phyloP scores from a whole-genome alignment of 192 early-diverging fungal species.

The Rhizophagus sp. region DNA sequence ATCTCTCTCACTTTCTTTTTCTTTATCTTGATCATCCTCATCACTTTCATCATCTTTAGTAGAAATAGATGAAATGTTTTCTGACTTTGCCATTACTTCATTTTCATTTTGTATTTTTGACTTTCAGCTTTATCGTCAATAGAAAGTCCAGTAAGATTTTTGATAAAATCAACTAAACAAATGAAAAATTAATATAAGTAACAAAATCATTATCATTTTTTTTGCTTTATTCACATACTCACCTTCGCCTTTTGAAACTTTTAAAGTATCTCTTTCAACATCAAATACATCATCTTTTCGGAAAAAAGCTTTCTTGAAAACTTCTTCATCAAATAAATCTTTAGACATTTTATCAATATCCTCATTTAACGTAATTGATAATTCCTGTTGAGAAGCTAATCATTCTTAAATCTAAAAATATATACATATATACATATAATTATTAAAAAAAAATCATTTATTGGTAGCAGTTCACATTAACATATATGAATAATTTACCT shows the following conservation, averaged over 20 bases:
- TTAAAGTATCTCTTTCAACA: constrained; percentile 78
- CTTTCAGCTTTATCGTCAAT: constrained; percentile 17
- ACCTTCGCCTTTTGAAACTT: constrained; percentile 70
- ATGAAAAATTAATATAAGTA: not conserved
- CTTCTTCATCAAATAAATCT: constrained; percentile 77
- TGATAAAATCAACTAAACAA: constrained; percentile 57
- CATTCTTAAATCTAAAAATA: constrained; percentile 29
- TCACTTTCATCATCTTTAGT: too few relatives aligned
- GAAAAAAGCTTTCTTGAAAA: constrained; percentile 91
- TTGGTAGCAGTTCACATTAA: too few relatives aligned
- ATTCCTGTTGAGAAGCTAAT: constrained; percentile 11
- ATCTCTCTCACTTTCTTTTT: too few relatives aligned
- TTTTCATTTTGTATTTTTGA: constrained; percentile 23
- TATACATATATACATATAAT: not conserved
- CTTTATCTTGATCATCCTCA: too few relatives aligned
- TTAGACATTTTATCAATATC: constrained; percentile 44
- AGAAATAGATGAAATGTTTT: not conserved
- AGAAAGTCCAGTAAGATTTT: constrained; percentile 43
- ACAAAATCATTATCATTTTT: not conserved
- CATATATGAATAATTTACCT: constrained; percentile 37
- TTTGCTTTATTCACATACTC: constrained; percentile 50
- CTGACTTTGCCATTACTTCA: constrained; percentile 4
- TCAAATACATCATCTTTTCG: constrained; percentile 90
- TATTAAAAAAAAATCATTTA: not conserved
- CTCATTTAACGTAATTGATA: not conserved